Percentiles rank a stretch among this genome's conserved stretches.
These are phyloP conservation scores for Blastobotrys peoriensis DNA, from an alignment of 805 yeast species.

Conservation along the genomic window DNA sequence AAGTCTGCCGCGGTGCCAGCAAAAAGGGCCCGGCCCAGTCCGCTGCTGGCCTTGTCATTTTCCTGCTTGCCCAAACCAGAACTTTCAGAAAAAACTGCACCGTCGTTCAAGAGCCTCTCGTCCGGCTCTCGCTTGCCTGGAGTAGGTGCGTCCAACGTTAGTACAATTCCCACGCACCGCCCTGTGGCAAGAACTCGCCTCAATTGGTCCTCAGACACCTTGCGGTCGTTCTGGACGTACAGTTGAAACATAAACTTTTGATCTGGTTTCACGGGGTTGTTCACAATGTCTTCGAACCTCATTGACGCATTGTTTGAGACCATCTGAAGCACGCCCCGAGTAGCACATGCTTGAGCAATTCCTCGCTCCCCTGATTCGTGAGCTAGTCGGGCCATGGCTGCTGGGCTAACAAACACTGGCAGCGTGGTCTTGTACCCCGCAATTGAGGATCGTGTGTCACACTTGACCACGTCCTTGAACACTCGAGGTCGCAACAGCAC, in stretches of 20 bases:
- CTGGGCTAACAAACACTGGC: conserved; percentile 42
- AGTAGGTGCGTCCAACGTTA: conserved; percentile 52
- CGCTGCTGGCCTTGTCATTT: conserved; percentile 9
- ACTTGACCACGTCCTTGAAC: conserved; percentile 34
- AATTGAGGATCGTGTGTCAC: conserved; percentile 42
- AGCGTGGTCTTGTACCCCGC: conserved; percentile 39
- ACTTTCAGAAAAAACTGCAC: conserved; percentile 20
- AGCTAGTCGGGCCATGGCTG: conserved; percentile 32
- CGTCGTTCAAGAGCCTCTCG: conserved; percentile 21
- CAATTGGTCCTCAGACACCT: conserved; percentile 22
- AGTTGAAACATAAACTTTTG: conserved; percentile 26
- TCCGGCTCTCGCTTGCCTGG: conserved; percentile 52
- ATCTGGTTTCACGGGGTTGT: conserved; percentile 20
- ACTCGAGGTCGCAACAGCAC: conserved; percentile 43
- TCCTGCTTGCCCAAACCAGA: conserved; percentile 20
- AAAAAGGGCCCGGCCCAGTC: conserved; percentile 29
- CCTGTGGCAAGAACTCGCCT: conserved; percentile 26
- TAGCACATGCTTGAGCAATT: conserved; percentile 32
- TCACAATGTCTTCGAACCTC: conserved; percentile 26
- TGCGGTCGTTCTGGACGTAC: conserved; percentile 27
- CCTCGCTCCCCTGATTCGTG: conserved; percentile 31
- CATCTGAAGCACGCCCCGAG: conserved; percentile 43
- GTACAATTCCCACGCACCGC: conserved; percentile 41
- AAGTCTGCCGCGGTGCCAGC: conserved; percentile 28
- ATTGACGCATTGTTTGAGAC: conserved; percentile 28